Percentiles rank a stretch among this genome's conserved stretches.
Evolutionary conservation across 1,284 basidiomycete genomes (phyloP).

Genomic region (Trichosporon ovoides): DNA sequence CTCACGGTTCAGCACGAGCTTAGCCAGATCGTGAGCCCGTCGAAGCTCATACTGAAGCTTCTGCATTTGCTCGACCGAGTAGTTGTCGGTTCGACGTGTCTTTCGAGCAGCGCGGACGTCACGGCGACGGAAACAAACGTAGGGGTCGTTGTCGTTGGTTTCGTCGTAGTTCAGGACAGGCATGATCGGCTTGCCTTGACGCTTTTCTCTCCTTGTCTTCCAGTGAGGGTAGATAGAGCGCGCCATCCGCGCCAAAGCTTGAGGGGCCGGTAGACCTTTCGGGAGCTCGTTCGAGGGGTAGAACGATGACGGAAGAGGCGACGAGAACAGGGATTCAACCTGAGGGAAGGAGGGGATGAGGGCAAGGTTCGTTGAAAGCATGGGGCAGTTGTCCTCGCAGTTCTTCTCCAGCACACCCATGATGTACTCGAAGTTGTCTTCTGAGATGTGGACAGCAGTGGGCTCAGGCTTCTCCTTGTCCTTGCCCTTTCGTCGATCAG

Average conservation of each 20-base stretch:
- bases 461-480: slow-evolving; percentile 53
- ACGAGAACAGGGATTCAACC: slow-evolving; percentile 66
- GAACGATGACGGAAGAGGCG: slow-evolving; percentile 55
- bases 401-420: slow-evolving; percentile 92
- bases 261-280: slow-evolving; percentile 57
- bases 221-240: slow-evolving; percentile 72
- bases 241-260: slow-evolving; percentile 59
- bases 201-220: slow-evolving; percentile 67
- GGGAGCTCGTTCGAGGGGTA: slow-evolving; percentile 63
- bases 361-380: slow-evolving; percentile 67
- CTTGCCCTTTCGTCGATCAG: slow-evolving; percentile 49
- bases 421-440: slow-evolving; percentile 90
- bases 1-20: slow-evolving; percentile 68
- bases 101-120: slow-evolving; percentile 93
- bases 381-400: slow-evolving; percentile 82
- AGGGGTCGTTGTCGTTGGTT: slow-evolving; percentile 89
- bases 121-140: slow-evolving; percentile 94
- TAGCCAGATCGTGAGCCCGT: slow-evolving; percentile 67
- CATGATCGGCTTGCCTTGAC: slow-evolving; percentile 71
- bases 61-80: slow-evolving; percentile 78
- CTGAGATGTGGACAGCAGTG: slow-evolving; percentile 56
- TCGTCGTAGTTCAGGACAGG: slow-evolving; percentile 82
- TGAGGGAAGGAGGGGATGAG: slow-evolving; percentile 67
- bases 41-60: slow-evolving; percentile 73
- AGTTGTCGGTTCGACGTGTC: slow-evolving; percentile 82